A percentile compares a stretch with the other conserved stretches of the same genome.
These are phyloP conservation scores for Claviceps pazoutovae DNA, from an alignment of 2,329 filamentous ascomycete species.

Conservation along the genomic window DNA sequence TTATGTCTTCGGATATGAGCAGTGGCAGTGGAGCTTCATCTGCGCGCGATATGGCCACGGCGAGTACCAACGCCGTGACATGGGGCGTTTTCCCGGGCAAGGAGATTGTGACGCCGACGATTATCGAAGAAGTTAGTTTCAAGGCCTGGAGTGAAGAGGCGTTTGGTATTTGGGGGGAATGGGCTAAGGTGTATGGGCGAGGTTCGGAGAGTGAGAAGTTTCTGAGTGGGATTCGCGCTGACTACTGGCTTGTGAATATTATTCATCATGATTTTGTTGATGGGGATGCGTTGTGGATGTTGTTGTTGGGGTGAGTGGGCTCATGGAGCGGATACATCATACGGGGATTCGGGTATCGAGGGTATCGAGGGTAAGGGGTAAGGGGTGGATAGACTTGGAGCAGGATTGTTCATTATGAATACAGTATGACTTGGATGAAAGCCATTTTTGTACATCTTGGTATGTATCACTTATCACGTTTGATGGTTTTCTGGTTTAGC, in stretches of 20 bases:
- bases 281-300: constrained; percentile 56
- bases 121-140: constrained; percentile 92
- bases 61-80: constrained; percentile 80
- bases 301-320: constrained; percentile 32
- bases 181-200: constrained; percentile 75
- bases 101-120: constrained; percentile 91
- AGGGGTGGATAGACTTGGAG: no score
- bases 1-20: constrained; percentile 50
- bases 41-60: constrained; percentile 18
- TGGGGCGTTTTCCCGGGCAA: constrained; percentile 94
- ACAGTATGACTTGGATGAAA: no score
- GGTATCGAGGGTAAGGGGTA: no score
- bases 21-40: constrained; percentile 18
- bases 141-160: constrained; percentile 90
- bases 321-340: no score
- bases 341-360: no score
- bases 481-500: no score
- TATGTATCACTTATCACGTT: no score
- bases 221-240: constrained; percentile 50
- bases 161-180: constrained; percentile 89
- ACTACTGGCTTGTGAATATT: constrained; percentile 81
- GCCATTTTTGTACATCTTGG: no score
- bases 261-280: constrained; percentile 71
- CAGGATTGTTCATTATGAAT: no score
- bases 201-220: constrained; percentile 58